Base-by-base conservation (phyloP, 1,139 yeast species). In the Yamadazyma mexicana region DNA sequence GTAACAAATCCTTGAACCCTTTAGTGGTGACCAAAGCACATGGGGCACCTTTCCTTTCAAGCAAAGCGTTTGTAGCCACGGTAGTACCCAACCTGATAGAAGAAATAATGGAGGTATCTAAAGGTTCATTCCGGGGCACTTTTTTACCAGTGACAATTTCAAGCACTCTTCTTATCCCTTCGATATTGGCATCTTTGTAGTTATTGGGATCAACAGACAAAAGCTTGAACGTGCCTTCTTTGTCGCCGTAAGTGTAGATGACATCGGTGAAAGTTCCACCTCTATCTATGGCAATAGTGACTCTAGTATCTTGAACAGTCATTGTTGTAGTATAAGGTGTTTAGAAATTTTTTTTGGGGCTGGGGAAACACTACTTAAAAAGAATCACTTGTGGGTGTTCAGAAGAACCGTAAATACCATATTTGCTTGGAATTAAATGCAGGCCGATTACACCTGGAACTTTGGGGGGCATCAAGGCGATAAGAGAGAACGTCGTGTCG, bases 71-170 rank as follows among this genome's bases (percentile, higher is more conserved):
- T 1, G 94, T 86, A 1, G 94, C 92, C 16, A 85, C 86, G 0
- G 94, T 86, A 2, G 94, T 85, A 10, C 94, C 94, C 78, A 85
- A 78, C 46, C 91, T 69, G 31, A 85, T 76, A 32, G 81, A 73
- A 62, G 55, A 46, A 9, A 62, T 55, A 34, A 64, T 62, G 17
- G 69, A 52, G n/a, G 70, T 68, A 30, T 56, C 62, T 33, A 55
- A 47, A 27, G 48, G 51, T 17, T 40, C 44, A 23, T 40, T 40
- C 39, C 59, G 44, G 10, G 54, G 46, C 14, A 55, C 44, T 15
- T 38, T 27, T 26, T 33, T 40, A 2, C 47, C 47, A 8, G 48
- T 41, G 24, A 46, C 40, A 2, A 44, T 37, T 38, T 54, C 55
- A 12, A 55, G 31, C 2, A 55, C 59, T 36, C 56, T 44, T 39